These are phyloP conservation scores for Eimeria maxima DNA, from an alignment of 169 alveolate species.

Conservation along the genomic window DNA sequence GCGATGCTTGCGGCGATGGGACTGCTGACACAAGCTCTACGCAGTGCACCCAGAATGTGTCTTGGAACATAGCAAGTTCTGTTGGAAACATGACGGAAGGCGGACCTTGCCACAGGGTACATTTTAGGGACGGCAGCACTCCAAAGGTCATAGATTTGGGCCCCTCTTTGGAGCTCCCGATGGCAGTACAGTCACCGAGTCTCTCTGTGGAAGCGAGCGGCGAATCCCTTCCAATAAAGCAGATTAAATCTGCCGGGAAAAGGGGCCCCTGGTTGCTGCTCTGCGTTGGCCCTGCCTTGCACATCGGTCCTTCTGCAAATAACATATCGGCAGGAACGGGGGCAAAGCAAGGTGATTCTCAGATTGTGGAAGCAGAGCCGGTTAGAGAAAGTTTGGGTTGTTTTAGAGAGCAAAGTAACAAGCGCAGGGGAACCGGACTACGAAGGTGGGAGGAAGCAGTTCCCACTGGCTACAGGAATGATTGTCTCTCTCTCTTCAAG, in stretches of 20 bases:
- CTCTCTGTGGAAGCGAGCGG: not conserved
- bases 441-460: not conserved
- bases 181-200: not conserved
- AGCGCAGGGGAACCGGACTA: not conserved
- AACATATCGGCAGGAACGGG: not conserved
- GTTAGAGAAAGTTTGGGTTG: not conserved
- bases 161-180: not conserved
- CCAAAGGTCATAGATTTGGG: not conserved
- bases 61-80: not conserved
- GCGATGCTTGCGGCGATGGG: constrained; percentile 8
- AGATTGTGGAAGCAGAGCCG: not conserved
- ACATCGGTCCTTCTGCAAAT: not conserved
- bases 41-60: not conserved
- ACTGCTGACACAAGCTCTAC: not conserved
- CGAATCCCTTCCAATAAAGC: not conserved
- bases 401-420: not conserved
- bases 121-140: not conserved
- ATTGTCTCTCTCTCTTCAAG: not conserved
- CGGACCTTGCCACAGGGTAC: not conserved
- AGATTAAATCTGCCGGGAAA: not conserved
- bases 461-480: constrained; percentile 31
- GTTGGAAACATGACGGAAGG: not conserved
- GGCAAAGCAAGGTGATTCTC: not conserved
- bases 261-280: constrained; percentile 59
- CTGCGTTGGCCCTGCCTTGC: constrained; percentile 56